These are phyloP conservation scores for Capronia epimyces DNA, from an alignment of 2,329 filamentous ascomycete genomes.

Conservation along the genomic window DNA sequence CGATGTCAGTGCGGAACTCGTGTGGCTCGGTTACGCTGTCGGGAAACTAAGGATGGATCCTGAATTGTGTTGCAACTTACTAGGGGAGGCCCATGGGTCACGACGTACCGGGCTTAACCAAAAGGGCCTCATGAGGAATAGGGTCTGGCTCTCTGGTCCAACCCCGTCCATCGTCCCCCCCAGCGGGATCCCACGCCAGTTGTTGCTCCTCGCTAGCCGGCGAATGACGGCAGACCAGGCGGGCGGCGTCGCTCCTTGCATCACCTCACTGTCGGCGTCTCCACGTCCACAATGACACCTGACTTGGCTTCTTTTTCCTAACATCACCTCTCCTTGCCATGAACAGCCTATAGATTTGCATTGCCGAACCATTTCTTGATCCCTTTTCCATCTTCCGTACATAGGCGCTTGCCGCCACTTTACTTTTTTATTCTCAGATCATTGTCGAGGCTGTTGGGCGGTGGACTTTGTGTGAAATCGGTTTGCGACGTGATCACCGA, in stretches of 20 bases:
- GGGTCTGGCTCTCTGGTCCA: neutral
- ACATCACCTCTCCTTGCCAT: constrained; percentile 18
- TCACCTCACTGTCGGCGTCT: constrained; percentile 15
- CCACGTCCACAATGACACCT: constrained; percentile 14
- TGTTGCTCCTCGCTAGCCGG: constrained; percentile 13
- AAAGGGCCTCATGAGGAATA: neutral
- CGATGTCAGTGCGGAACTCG: constrained; percentile 2
- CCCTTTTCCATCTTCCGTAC: constrained; percentile 23
- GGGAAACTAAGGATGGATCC: neutral
- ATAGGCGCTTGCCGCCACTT: constrained; percentile 29
- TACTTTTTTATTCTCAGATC: constrained; percentile 16
- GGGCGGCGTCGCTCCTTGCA: constrained; percentile 15
- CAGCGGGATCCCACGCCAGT: constrained; percentile 1
- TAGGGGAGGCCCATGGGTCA: neutral
- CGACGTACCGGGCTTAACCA: neutral
- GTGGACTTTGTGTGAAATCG: constrained; percentile 6
- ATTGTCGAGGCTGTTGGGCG: constrained; percentile 5
- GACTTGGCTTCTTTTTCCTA: constrained; percentile 19
- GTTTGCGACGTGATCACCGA: constrained; percentile 13
- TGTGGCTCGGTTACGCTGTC: constrained; percentile 11
- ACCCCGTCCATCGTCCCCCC: constrained; percentile 5
- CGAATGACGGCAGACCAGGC: constrained; percentile 17
- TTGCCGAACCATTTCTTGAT: constrained; percentile 13
- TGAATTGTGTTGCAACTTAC: neutral
- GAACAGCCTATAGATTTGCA: constrained; percentile 22